Evolutionary conservation across 257 asterid species (phyloP), one percentile per base, ranked within the genome.

Genomic region (Parsonsia alboflavescens): DNA sequence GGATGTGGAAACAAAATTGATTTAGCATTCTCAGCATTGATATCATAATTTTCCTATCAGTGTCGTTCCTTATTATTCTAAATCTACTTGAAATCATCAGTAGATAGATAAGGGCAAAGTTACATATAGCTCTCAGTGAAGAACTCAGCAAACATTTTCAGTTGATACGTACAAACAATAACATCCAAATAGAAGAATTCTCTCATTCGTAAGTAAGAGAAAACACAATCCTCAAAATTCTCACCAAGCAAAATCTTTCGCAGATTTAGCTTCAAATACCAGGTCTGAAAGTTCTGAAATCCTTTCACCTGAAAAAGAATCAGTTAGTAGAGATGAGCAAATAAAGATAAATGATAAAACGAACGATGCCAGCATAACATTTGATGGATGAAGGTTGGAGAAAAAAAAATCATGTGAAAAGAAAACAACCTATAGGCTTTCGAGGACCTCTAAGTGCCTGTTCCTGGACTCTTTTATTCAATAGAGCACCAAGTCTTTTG

Each of bases 161-260:
- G 19, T 65, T 10, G 12, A 39, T 65, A 65, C 21, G 6, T 7
- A n/a, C 50, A 39, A 39, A 21, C 6, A 39, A 65, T 28, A 17
- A 6, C 70, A 64, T 64, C 15, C 39, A 39, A 19, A 16, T 36
- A 16, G 8, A 2, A 13, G 70, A 39, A 64, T 36, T 63, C 39
- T 10, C 26, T 63, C 70, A 19, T 64, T 64, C 17, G 15, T 5
- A 52, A 28, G 45, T 24, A 21, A 17, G 56, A 72, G 41, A 79
- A 39, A 42, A 11, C 16, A 79, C 53, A 61, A 68, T 68, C 44
- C 45, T 21, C 41, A 57, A n/a, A 76, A 65, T 67, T 70, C 91
- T 90, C 80, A 95, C 99, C 98, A 95, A 82, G 97, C 98, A 70
- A 70, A 68, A 89, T 95, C 99, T 82, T 86, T 92, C 5, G 92